phyloP scores from a whole-genome alignment of 495 filamentous ascomycete genomes.

The Neurospora tetraspora region DNA sequence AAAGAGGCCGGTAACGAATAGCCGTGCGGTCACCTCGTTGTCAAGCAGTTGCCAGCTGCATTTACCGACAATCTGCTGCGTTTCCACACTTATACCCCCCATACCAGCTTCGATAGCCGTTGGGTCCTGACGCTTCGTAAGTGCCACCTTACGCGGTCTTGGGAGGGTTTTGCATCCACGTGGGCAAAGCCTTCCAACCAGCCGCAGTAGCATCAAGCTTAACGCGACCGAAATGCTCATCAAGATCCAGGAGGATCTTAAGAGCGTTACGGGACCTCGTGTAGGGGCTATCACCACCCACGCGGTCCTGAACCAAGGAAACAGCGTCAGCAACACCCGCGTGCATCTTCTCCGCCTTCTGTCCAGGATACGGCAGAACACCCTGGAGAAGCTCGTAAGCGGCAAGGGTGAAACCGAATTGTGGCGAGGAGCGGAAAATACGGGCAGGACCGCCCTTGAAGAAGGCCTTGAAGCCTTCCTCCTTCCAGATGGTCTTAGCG shows the following conservation, averaged over 20 bases:
- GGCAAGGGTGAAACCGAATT: conserved; percentile 95
- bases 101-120: background rate
- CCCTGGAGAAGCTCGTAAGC: conserved; percentile 88
- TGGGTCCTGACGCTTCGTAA: background rate
- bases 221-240: conserved; percentile 74
- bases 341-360: conserved; percentile 30
- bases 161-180: conserved; percentile 24
- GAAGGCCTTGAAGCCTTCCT: conserved; percentile 92
- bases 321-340: conserved; percentile 38
- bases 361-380: conserved; percentile 67
- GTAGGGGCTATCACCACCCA: conserved; percentile 49
- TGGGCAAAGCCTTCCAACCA: conserved; percentile 38
- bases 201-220: conserved; percentile 44
- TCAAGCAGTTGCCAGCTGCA: background rate
- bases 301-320: conserved; percentile 29
- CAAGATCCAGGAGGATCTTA: conserved; percentile 91
- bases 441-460: conserved; percentile 97
- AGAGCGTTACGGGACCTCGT: conserved; percentile 86
- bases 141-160: conserved; percentile 4
- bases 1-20: background rate
- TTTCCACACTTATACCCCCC: background rate
- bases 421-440: conserved; percentile 86
- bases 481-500: conserved; percentile 68
- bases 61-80: background rate
- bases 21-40: background rate